Evolutionary conservation across 805 yeast species (phyloP).

Genomic region (Lachancea waltii): DNA sequence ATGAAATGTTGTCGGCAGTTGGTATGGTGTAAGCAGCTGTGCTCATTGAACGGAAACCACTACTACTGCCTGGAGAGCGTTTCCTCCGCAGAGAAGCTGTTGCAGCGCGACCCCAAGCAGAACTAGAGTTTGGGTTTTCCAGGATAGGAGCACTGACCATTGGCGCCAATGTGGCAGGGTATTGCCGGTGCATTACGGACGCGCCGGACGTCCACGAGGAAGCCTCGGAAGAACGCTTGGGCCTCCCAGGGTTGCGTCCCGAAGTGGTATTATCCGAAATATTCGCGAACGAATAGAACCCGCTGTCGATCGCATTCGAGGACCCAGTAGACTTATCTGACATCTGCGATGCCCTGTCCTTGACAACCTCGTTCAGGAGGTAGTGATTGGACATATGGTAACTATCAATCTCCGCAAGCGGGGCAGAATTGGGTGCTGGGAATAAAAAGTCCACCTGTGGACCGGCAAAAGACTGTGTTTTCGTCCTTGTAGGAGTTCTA

Average conservation of each 20-base stretch:
- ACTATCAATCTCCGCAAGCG: constrained; percentile 13
- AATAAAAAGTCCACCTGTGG: constrained; percentile 36
- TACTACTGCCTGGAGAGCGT: constrained; percentile 16
- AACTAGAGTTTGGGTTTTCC: not conserved
- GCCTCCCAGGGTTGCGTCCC: not conserved
- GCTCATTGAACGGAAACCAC: constrained; percentile 13
- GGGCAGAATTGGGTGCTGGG: constrained; percentile 30
- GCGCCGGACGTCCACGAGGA: constrained; percentile 9
- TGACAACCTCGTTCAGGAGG: constrained; percentile 20
- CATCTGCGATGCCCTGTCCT: constrained; percentile 7
- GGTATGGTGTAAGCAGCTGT: constrained; percentile 20
- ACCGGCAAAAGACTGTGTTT: constrained; percentile 36
- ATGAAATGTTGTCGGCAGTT: constrained; percentile 28
- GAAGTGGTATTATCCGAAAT: constrained; percentile 34
- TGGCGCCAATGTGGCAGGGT: constrained; percentile 20
- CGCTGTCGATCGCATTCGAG: constrained; percentile 20
- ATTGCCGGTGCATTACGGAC: constrained; percentile 9
- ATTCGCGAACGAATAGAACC: constrained; percentile 33
- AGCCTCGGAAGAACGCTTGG: constrained; percentile 4
- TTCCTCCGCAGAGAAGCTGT: constrained; percentile 9
- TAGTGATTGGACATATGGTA: constrained; percentile 26
- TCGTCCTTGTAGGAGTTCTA: constrained; percentile 31
- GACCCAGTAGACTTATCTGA: constrained; percentile 25
- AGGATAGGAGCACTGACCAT: constrained; percentile 6
- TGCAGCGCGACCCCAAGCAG: not conserved